A percentile compares a stretch with the other conserved stretches of the same genome.
These are phyloP conservation scores for Asterophora lycoperdoides DNA, from an alignment of 768 basidiomycete genomes.

Conservation along the genomic window DNA sequence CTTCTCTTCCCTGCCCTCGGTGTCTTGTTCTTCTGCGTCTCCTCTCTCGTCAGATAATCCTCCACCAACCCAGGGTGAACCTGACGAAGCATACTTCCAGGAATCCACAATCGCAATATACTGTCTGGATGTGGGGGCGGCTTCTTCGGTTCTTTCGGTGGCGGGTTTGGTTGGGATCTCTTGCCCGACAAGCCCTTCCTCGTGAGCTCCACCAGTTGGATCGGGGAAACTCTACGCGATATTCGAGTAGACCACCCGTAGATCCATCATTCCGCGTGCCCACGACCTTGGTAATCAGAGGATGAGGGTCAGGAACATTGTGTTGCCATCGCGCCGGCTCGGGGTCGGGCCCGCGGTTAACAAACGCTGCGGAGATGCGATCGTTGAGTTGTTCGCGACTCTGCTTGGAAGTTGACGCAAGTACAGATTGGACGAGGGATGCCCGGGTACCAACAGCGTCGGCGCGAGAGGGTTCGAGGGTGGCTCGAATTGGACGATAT, in stretches of 20 bases:
- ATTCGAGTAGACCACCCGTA: constrained; percentile 57
- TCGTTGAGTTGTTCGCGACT: constrained; percentile 14
- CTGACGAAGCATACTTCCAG: constrained; percentile 51
- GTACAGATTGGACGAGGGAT: constrained; percentile 18
- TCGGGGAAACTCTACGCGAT: constrained; percentile 56
- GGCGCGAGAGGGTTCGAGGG: constrained; percentile 13
- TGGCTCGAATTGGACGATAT: constrained; percentile 15
- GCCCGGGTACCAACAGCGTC: constrained; percentile 19
- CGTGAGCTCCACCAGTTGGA: constrained; percentile 45
- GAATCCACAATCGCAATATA: constrained; percentile 56
- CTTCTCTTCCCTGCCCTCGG: constrained; percentile 8
- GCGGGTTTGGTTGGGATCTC: constrained; percentile 12
- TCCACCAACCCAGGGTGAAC: constrained; percentile 50
- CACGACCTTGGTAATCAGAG: constrained; percentile 40
- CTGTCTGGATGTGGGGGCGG: constrained; percentile 38
- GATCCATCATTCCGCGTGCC: constrained; percentile 50
- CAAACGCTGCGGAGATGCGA: constrained; percentile 22
- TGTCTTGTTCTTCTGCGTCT: constrained; percentile 30
- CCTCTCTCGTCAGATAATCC: constrained; percentile 34
- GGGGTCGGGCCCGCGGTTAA: constrained; percentile 19
- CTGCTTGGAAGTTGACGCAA: constrained; percentile 9
- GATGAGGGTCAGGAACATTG: constrained; percentile 26
- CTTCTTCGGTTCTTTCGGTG: constrained; percentile 19
- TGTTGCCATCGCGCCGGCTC: constrained; percentile 22
- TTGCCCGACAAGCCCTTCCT: constrained; percentile 44